Evolutionary conservation across 257 asterid species (phyloP).

Genomic region (Echites panduratus): DNA sequence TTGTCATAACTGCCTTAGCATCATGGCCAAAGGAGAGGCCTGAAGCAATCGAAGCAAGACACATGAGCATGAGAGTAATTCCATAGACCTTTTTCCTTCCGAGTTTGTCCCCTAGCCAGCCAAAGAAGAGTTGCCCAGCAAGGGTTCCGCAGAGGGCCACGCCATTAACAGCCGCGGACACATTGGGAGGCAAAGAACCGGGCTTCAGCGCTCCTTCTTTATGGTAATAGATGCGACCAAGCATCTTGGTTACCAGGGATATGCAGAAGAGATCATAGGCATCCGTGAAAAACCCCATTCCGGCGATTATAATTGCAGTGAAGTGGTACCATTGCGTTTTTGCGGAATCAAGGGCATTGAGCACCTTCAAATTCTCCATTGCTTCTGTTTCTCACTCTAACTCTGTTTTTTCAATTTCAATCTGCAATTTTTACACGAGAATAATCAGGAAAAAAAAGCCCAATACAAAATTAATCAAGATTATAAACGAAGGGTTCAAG

Average conservation of each 20-base stretch:
- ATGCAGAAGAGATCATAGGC: slow-evolving; percentile 51
- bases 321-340: slow-evolving; percentile 55
- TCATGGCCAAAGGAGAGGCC: slow-evolving; percentile 39
- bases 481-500: not conserved
- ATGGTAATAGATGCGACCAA: slow-evolving; percentile 38
- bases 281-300: slow-evolving; percentile 56
- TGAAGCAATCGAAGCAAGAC: slow-evolving; percentile 36
- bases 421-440: not conserved
- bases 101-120: slow-evolving; percentile 40
- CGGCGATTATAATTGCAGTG: slow-evolving; percentile 45
- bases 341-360: slow-evolving; percentile 39
- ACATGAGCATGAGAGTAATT: slow-evolving; percentile 35
- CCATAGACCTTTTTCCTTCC: slow-evolving; percentile 44
- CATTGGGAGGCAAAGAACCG: slow-evolving; percentile 43
- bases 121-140: slow-evolving; percentile 17
- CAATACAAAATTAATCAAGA: not conserved
- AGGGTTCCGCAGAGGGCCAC: slow-evolving; percentile 30
- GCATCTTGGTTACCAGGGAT: slow-evolving; percentile 45
- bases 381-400: not conserved
- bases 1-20: slow-evolving; percentile 34
- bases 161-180: slow-evolving; percentile 44
- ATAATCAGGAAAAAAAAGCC: not conserved
- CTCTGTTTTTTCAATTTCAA: not conserved
- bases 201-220: slow-evolving; percentile 31
- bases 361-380: slow-evolving; percentile 28